Conservation (phyloP, 805 yeast genomes). For the Barnettozyma sp. region DNA sequence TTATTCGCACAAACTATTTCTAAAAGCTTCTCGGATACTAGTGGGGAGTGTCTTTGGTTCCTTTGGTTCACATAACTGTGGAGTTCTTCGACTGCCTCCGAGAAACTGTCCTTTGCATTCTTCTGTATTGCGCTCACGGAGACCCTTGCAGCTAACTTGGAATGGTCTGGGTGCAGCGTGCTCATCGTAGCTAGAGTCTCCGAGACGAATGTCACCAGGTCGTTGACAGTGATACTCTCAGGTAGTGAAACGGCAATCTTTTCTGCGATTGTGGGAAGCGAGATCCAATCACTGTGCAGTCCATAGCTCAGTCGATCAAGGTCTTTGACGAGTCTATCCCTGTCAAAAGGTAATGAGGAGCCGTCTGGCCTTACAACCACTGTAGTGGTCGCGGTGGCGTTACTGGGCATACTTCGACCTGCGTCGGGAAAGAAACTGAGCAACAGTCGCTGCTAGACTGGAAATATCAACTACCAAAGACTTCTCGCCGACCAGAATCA, state of each 20-base stretch:
- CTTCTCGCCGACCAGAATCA: too few relatives aligned
- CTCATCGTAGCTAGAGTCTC: constrained; percentile 98
- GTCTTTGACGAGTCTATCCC: neutral
- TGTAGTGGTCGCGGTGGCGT: neutral
- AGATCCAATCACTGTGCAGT: constrained; percentile 1
- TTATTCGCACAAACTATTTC: constrained; percentile 55
- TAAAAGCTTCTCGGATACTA: constrained; percentile 63
- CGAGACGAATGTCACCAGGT: constrained; percentile 75
- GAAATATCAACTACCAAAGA: too few relatives aligned
- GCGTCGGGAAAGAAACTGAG: too few relatives aligned
- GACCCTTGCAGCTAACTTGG: constrained; percentile 88
- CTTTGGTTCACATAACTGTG: constrained; percentile 77
- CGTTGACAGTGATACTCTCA: constrained; percentile 87
- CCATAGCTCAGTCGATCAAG: neutral
- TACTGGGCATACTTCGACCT: too few relatives aligned
- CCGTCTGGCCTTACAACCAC: neutral
- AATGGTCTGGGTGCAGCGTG: constrained; percentile 94
- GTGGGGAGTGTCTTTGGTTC: constrained; percentile 48
- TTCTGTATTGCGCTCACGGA: constrained; percentile 93
- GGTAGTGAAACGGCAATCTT: constrained; percentile 41
- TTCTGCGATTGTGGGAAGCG: neutral
- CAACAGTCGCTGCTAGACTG: too few relatives aligned
- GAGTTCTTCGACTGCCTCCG: constrained; percentile 66
- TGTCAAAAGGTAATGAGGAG: neutral
- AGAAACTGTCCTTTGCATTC: constrained; percentile 81